These are phyloP conservation scores for Vanilla planifolia DNA, from an alignment of 106 monocot genomes.

Conservation along the genomic window DNA sequence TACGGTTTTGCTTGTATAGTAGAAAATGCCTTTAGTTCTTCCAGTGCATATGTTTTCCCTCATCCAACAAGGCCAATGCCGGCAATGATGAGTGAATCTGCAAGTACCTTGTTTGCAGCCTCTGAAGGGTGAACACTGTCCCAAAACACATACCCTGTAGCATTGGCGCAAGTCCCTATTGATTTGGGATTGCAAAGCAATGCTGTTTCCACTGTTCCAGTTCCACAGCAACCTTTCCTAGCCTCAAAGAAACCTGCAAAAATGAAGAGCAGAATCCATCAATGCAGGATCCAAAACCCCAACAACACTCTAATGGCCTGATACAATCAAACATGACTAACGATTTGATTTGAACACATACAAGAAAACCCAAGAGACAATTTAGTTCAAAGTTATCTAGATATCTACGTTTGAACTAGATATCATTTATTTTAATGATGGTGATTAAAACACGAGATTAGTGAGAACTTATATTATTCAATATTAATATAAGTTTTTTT, in stretches of 20 bases:
- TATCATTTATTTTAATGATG: no score
- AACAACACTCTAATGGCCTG: no score
- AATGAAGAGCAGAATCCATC: no score
- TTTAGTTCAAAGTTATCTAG: no score
- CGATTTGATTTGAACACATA: no score
- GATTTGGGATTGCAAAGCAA: slow-evolving; percentile 74
- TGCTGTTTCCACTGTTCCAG: slow-evolving; percentile 67
- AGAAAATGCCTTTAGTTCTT: not conserved
- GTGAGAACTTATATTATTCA: no score
- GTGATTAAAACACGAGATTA: no score
- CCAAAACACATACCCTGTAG: slow-evolving; percentile 80
- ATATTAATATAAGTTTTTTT: no score
- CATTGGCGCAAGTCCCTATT: slow-evolving; percentile 71
- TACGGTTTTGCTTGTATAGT: not conserved
- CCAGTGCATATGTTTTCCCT: not conserved
- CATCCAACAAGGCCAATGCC: slow-evolving; percentile 56
- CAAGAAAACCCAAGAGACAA: no score
- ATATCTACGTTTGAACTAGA: no score
- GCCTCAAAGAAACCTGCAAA: slow-evolving; percentile 68
- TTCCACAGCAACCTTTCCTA: slow-evolving; percentile 78
- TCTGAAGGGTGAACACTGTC: slow-evolving; percentile 84
- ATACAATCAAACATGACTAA: no score
- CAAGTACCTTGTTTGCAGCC: slow-evolving; percentile 70
- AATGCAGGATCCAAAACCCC: no score
- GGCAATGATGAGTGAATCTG: slow-evolving; percentile 40